Conservation (phyloP, 1,284 basidiomycete genomes). For the Rhizopogon parksii region DNA sequence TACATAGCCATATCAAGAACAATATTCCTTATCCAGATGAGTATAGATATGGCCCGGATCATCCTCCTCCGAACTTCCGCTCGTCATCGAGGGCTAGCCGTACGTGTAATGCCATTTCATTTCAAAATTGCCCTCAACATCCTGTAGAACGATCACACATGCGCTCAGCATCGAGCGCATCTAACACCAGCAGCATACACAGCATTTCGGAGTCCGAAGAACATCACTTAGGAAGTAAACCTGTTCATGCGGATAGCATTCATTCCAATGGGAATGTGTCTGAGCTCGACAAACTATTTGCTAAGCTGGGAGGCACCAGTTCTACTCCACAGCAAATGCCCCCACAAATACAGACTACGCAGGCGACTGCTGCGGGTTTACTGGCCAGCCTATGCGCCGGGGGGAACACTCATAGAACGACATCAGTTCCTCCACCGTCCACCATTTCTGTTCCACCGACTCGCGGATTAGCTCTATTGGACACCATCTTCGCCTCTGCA, state of each 20-base stretch:
- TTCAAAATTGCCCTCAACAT: constrained; percentile 11
- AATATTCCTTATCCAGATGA: constrained; percentile 63
- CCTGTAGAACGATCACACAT: constrained; percentile 18
- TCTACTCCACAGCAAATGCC: constrained; percentile 11
- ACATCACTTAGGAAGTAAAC: constrained; percentile 15
- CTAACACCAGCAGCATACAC: constrained; percentile 29
- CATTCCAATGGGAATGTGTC: constrained; percentile 26
- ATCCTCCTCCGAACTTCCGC: constrained; percentile 38
- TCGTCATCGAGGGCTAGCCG: constrained; percentile 27
- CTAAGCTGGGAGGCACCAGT: constrained; percentile 36
- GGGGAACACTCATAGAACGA: constrained; percentile 16
- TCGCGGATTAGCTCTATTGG: constrained; percentile 39
- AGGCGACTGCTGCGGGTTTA: constrained; percentile 24
- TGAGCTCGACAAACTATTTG: constrained; percentile 58
- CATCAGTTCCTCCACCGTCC: constrained; percentile 26
- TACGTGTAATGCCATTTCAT: constrained; percentile 8
- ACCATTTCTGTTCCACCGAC: constrained; percentile 20
- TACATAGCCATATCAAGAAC: constrained; percentile 58
- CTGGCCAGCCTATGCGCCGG: constrained; percentile 20
- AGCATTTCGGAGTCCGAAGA: constrained; percentile 29
- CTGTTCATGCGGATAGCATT: constrained; percentile 11
- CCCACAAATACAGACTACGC: constrained; percentile 16
- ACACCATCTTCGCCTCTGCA: constrained; percentile 50
- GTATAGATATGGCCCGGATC: constrained; percentile 59
- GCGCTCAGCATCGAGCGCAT: constrained; percentile 27